Base-by-base conservation (phyloP, 2,329 filamentous ascomycete genomes). In the Elsinoe arachidis region DNA sequence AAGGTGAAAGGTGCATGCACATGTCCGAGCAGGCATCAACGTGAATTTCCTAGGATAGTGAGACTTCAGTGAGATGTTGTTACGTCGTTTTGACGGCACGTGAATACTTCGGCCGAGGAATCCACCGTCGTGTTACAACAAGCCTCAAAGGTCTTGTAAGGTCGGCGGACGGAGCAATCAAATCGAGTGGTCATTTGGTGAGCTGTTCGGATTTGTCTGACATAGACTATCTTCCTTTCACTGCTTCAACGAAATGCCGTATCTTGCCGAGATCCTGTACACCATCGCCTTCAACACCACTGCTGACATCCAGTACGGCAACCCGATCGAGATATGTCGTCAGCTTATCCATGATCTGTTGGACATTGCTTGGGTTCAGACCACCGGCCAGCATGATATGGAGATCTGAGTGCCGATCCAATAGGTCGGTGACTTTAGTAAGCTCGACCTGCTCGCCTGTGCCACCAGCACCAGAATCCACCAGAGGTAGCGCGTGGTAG, bases 241-340 rank as follows among this genome's bases (percentile, higher is more conserved):
- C 43, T 21, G 54, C 54, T 23, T 49, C 30, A 11, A 61, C 55
- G 19, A 61, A 61, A 35, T 84, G 83, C 61, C 78, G 76, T 63
- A 99, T 97, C 75, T 87, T 95, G 15, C 83, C 81, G 58, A 92
- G 66, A 70, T 85, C 87, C 72, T 99, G 93, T 68, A 83, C 77
- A 2, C 90, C 92, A 64, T 86, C 81, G 35, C 83, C 84, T 73
- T 97, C 93, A 2, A 99, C 90, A 0, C 95, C 95, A 67, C 89
- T 96, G 71, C 90, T 96, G 17, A 96, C 89, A 75, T 99, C 93
- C 2, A 99, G 87, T 1, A 86, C 91, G 34, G 90, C 75, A 11
- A 96, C 81, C 59, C 85, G 82, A 9, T 76, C 76, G 23, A 77
- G 76, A 9, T 82, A 69, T 5, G 80, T 75, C 0, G 84, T 86